These are phyloP conservation scores for Kodamaea derodonti DNA, from an alignment of 1,139 yeast genomes.

Conservation along the genomic window DNA sequence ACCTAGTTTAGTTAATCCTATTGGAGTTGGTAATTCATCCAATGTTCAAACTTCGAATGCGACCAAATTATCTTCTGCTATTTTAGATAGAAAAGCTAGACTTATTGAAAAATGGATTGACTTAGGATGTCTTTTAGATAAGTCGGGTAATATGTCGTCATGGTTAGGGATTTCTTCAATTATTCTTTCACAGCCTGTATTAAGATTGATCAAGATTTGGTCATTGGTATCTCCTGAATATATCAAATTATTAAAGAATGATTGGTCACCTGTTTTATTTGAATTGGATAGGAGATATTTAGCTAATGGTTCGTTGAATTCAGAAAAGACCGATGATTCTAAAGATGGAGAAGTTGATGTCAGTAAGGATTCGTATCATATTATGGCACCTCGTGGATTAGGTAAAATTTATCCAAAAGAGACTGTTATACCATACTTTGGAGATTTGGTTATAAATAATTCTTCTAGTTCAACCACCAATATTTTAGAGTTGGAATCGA, in stretches of 20 bases:
- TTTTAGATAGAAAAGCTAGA: slow-evolving; percentile 54
- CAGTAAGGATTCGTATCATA: slow-evolving; percentile 56
- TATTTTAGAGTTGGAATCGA: slow-evolving; percentile 58
- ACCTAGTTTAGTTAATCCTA: slow-evolving; percentile 3
- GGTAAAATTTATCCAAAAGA: slow-evolving; percentile 76
- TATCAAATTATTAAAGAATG: slow-evolving; percentile 63
- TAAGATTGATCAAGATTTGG: slow-evolving; percentile 78
- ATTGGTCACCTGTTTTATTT: slow-evolving; percentile 93
- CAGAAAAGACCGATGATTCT: slow-evolving; percentile 8
- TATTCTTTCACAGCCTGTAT: slow-evolving; percentile 76
- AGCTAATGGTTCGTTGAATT: slow-evolving; percentile 28
- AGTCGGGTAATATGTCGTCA: slow-evolving; percentile 87
- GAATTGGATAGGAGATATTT: slow-evolving; percentile 78
- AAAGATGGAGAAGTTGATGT: slow-evolving; percentile 5
- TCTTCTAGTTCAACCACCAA: slow-evolving; percentile 30
- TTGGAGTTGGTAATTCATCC: neutral
- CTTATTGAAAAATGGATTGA: slow-evolving; percentile 82
- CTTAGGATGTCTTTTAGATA: slow-evolving; percentile 74
- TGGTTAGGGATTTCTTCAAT: slow-evolving; percentile 91
- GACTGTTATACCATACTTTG: slow-evolving; percentile 85
- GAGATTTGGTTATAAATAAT: slow-evolving; percentile 56
- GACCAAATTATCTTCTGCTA: slow-evolving; percentile 12
- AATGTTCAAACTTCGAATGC: neutral
- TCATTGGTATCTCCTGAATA: slow-evolving; percentile 59
- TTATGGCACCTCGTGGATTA: slow-evolving; percentile 85